Conservation (phyloP, 345 rosid genomes). For the Salix udensis region DNA sequence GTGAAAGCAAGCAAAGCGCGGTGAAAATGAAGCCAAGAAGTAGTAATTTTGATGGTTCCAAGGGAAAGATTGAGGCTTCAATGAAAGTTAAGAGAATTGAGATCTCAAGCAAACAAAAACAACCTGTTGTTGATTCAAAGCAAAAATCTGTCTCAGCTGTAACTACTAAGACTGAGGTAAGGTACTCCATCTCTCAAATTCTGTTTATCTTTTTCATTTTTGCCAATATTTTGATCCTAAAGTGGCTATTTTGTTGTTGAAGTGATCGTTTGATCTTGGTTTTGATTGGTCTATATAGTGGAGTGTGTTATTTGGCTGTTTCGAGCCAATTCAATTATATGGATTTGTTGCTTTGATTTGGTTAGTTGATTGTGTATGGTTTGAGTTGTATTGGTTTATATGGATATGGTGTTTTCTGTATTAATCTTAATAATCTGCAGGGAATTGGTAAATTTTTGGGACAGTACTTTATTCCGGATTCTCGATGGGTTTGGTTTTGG, state of each 20-base stretch:
- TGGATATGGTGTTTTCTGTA: slow-evolving; percentile 3
- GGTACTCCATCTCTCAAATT: slow-evolving; percentile 3
- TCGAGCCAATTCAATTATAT: not conserved
- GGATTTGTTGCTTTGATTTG: not conserved
- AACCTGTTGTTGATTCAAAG: slow-evolving; percentile 32
- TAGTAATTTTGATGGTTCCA: slow-evolving; percentile 41
- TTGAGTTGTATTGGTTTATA: slow-evolving; percentile 1
- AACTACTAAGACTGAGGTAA: slow-evolving; percentile 51
- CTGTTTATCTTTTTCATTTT: not conserved
- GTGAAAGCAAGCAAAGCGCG: slow-evolving; percentile 43
- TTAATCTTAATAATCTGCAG: not conserved
- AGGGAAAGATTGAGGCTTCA: slow-evolving; percentile 34
- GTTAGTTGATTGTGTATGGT: not conserved
- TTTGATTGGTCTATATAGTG: not conserved
- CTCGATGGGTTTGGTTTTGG: slow-evolving; percentile 11
- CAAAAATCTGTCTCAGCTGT: slow-evolving; percentile 40
- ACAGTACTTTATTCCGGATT: not conserved
- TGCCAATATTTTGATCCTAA: not conserved
- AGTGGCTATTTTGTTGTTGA: not conserved
- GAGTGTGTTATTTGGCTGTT: not conserved
- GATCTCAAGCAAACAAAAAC: slow-evolving; percentile 39
- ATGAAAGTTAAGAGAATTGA: slow-evolving; percentile 49
- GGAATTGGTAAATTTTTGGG: slow-evolving; percentile 10
- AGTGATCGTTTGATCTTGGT: not conserved
- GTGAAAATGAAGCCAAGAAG: slow-evolving; percentile 39